Conservation (phyloP, 129 eudicot genomes). For the Pittosporum tobira region DNA sequence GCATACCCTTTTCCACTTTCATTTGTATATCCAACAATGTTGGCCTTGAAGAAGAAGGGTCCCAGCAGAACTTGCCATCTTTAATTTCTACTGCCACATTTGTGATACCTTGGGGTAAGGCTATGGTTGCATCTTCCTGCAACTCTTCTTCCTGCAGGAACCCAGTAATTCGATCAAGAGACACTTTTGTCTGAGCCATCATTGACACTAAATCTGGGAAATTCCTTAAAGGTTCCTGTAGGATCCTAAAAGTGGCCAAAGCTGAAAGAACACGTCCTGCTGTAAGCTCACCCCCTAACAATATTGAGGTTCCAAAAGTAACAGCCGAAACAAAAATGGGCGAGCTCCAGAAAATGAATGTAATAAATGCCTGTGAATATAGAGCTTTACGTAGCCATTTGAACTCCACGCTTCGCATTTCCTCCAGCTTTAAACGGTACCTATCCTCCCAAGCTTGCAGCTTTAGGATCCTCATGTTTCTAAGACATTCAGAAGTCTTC, state of each 20-base stretch:
- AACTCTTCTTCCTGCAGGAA: conserved; percentile 66
- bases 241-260: conserved; percentile 82
- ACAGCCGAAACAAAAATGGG: conserved; percentile 84
- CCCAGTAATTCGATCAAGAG: conserved; percentile 66
- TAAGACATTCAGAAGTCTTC: conserved; percentile 72
- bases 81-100: conserved; percentile 64
- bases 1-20: conserved; percentile 64
- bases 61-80: conserved; percentile 78
- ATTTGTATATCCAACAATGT: conserved; percentile 57
- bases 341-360: conserved; percentile 89
- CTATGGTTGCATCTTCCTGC: conserved; percentile 55
- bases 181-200: conserved; percentile 94
- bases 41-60: conserved; percentile 42
- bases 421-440: conserved; percentile 50
- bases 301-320: conserved; percentile 68
- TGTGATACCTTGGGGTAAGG: conserved; percentile 48
- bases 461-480: conserved; percentile 83
- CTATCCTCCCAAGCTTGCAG: conserved; percentile 93
- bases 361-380: conserved; percentile 81
- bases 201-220: conserved; percentile 85
- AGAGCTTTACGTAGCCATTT: conserved; percentile 77
- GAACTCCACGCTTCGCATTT: conserved; percentile 66
- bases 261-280: conserved; percentile 90
- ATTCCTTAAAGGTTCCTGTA: conserved; percentile 86
- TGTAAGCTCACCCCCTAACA: conserved; percentile 69